Evolutionary conservation across 208 protist species (phyloP), one percentile per base, ranked within the genome.

Genomic region (Blastocrithidia nonstop): DNA sequence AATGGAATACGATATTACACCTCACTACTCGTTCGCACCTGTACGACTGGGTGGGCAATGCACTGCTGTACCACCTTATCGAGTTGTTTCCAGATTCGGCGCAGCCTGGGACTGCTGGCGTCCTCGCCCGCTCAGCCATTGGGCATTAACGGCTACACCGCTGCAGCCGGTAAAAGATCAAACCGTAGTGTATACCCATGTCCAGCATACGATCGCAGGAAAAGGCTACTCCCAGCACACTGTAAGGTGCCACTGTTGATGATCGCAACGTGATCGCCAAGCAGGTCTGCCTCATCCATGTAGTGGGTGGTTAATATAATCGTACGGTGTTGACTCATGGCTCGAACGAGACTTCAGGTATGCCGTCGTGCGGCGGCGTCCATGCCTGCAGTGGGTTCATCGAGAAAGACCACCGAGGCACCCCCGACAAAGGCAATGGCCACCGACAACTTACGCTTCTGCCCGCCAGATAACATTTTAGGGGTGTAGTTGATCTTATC

Each of bases 281-380:
- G 70, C 9, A 90, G 49, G 50, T 97, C 93, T 6, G 95, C 94
- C 62, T 98, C 95, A 37, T 97, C 94, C 88, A 97, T 95, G 57
- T 66, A 93, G 57, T 96, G 94, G 19, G 93, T 95, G 26, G 66
- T 83, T 26, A 91, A 53, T 7, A 91, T 50, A 13, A 92, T 77
- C 21, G 71, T 82, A 54, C 46, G 65, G 11, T 38, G 25, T 24
- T 32, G 41, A 45, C 46, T 62, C 59, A 71, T 67, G 21, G 45
- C 39, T 0, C 71, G 54, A 33, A 80, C 47, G 8, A 89, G 38
- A 1, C 42, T 15, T 88, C 85, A 96, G 36, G 79, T 77, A 36
- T 73, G 58, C 7, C 84, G 69, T 7, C 88, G 71, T 5, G 83
- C 71, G 2, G 51, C 36, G 6, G 72, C 70, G 54, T 96, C 91